These are phyloP conservation scores for Candida boidinii DNA, from an alignment of 805 yeast species.

Conservation along the genomic window DNA sequence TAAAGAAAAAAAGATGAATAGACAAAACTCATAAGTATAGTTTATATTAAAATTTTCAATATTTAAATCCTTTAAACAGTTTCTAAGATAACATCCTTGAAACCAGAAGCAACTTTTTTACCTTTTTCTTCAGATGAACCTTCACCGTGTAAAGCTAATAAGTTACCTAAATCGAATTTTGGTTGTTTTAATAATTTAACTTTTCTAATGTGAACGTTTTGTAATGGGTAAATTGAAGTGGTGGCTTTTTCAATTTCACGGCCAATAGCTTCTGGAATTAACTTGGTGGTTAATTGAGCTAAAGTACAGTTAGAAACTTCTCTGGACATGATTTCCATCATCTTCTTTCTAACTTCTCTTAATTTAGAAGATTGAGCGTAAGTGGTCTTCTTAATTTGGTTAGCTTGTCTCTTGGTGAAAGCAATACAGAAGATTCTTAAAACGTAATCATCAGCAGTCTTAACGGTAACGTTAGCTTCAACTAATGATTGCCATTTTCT, in stretches of 20 bases:
- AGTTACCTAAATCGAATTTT: constrained; percentile 95
- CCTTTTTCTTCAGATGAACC: constrained; percentile 84
- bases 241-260: constrained; percentile 97
- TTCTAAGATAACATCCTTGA: constrained; percentile 98
- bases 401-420: constrained; percentile 95
- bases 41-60: no score
- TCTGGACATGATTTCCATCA: constrained; percentile 92
- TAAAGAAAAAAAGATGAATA: neutral
- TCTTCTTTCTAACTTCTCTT: constrained; percentile 95
- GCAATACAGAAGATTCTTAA: constrained; percentile 95
- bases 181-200: constrained; percentile 98
- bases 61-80: constrained; percentile 57
- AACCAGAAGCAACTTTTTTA: constrained; percentile 89
- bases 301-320: constrained; percentile 92
- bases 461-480: constrained; percentile 96
- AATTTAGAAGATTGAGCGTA: constrained; percentile 97
- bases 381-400: constrained; percentile 95
- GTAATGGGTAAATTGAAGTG: constrained; percentile 92
- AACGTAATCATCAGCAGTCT: constrained; percentile 96
- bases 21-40: no score
- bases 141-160: constrained; percentile 97
- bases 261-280: constrained; percentile 97
- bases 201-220: constrained; percentile 98
- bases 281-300: constrained; percentile 94
- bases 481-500: constrained; percentile 99